These are phyloP conservation scores for Hypsizygus marmoreus DNA, from an alignment of 768 basidiomycete genomes.

Conservation along the genomic window DNA sequence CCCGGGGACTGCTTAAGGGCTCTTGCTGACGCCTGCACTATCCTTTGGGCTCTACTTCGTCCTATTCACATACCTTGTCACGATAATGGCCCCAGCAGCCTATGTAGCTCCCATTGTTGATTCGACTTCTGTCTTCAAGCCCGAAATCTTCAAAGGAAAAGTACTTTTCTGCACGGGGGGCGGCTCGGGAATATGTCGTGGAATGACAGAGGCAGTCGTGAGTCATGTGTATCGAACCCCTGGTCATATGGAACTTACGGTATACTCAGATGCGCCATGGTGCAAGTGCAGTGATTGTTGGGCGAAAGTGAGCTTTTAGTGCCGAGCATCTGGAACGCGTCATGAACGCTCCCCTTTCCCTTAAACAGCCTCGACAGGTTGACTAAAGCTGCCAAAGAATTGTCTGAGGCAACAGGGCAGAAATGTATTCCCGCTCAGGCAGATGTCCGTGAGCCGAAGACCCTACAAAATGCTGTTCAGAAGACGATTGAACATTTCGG, in stretches of 20 bases:
- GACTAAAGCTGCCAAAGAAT: constrained; percentile 64
- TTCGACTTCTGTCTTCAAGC: constrained; percentile 70
- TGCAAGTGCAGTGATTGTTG: constrained; percentile 78
- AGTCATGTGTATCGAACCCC: constrained; percentile 21
- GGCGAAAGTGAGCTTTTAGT: constrained; percentile 68
- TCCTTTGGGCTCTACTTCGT: too few species aligned
- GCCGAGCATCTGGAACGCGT: not conserved
- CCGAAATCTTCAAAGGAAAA: constrained; percentile 86
- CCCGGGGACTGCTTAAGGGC: too few species aligned
- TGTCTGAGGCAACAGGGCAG: constrained; percentile 69
- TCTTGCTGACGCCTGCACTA: too few species aligned
- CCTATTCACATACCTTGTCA: too few species aligned
- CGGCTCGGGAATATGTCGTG: constrained; percentile 89
- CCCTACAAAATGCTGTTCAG: constrained; percentile 73
- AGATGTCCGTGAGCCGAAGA: constrained; percentile 80
- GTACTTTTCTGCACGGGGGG: constrained; percentile 92
- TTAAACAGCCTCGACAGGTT: constrained; percentile 73
- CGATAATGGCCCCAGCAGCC: constrained; percentile 41
- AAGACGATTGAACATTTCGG: constrained; percentile 78
- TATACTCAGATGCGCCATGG: constrained; percentile 75
- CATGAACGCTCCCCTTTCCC: too few species aligned
- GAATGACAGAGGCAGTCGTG: constrained; percentile 84
- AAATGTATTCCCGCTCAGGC: constrained; percentile 73
- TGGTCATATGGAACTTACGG: not conserved
- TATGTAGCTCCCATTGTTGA: constrained; percentile 48